Base-by-base conservation (phyloP, 345 rosid genomes). In the Aethionema arabicum region DNA sequence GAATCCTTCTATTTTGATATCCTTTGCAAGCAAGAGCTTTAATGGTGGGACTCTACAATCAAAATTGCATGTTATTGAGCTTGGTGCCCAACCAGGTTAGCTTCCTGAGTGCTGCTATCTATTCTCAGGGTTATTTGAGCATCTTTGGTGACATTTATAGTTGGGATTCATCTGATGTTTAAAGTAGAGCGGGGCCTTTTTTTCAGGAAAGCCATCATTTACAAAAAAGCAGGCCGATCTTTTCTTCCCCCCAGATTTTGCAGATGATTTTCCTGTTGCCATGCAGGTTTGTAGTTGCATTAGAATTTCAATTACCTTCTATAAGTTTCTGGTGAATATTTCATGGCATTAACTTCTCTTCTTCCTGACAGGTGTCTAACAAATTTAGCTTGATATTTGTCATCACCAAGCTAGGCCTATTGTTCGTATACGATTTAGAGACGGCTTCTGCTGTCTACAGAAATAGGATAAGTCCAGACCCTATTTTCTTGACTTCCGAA, bases 401-500 rank as follows among this genome's bases (percentile, higher is more conserved):
- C 59, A 90, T 95, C 76, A 95, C 99, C 72, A 95, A 95, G 77
- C 96, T 87, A 59, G 99, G 99, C 56, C 83, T 88, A 53, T 82
- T 95, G 59, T 95, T 95, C 77, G 99, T 95, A 47, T 95, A 95
- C 70, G 99, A 95, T 76, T 76, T 95, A 76, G 99, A 95, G 83
- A 86, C 97, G 32, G 99, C 97, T 36, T 75, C 92, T 74, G 97
- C 99, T 45, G 91, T 95, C 13, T 95, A 95, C 80, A 81, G 99
- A 77, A 95, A 95, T 54, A 77, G 99, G 68, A 87, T 95, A 8
- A 95, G 99, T 79, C 96, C 97, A 59, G 99, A 95, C 79, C 99
- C 99, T 29, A 90, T 95, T 68, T 95, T 95, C 77, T 81, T 95
- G 82, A 90, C 99, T 41, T 62, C 95, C n/a, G 99, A 95, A 74